Evolutionary conservation across 352 stramenopile species (phyloP).

Genomic region (Phytophthora crassamura): DNA sequence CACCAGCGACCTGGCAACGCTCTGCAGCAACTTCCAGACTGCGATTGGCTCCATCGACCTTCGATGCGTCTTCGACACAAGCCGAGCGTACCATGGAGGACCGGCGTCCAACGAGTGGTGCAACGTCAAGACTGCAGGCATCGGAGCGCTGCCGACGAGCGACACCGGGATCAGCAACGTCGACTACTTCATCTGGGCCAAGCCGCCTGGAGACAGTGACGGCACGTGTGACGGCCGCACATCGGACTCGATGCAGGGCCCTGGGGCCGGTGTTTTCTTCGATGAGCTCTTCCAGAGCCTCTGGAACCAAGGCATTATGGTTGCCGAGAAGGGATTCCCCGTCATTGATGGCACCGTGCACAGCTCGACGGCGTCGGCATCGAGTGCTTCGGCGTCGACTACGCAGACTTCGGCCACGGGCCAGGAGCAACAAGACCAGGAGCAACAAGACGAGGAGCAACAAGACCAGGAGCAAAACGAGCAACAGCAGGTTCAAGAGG

Average conservation of each 20-base stretch:
- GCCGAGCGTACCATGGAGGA: constrained; percentile 58
- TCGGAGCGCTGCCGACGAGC: constrained; percentile 59
- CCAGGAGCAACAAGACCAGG: constrained; percentile 8
- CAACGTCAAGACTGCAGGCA: constrained; percentile 66
- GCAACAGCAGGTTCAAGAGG: constrained; percentile 6
- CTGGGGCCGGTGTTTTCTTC: constrained; percentile 63
- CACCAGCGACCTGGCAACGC: constrained; percentile 45
- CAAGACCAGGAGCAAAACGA: constrained; percentile 10
- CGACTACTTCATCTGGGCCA: constrained; percentile 81
- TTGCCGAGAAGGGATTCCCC: constrained; percentile 46
- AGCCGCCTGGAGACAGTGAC: constrained; percentile 71
- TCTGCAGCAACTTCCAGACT: constrained; percentile 70
- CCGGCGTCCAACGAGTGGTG: constrained; percentile 68
- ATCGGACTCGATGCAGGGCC: constrained; percentile 56
- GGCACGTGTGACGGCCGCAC: constrained; percentile 55
- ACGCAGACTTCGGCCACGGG: constrained; percentile 10
- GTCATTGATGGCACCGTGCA: constrained; percentile 46
- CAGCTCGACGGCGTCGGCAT: constrained; percentile 13
- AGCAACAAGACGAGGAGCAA: constrained; percentile 10
- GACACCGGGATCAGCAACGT: constrained; percentile 61
- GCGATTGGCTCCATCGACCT: constrained; percentile 46
- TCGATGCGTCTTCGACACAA: constrained; percentile 73
- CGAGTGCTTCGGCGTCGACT: constrained; percentile 18
- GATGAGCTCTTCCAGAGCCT: constrained; percentile 57
- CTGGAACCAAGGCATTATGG: constrained; percentile 78